Evolutionary conservation across 352 stramenopile species (phyloP), one percentile per base, ranked within the genome.

Genomic region (Phytophthora palmivora): DNA sequence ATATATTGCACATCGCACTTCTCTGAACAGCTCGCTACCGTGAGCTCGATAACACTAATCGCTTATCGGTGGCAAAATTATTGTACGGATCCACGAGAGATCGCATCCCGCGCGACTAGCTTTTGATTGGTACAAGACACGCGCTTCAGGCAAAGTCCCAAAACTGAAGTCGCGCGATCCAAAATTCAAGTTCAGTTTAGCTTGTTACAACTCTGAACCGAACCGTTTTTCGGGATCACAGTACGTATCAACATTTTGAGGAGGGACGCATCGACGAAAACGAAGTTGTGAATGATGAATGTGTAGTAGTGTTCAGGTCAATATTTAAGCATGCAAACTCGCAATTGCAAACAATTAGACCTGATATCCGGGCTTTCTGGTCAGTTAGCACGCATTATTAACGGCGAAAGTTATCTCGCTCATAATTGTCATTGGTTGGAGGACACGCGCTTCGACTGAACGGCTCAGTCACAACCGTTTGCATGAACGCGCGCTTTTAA

Each of bases 111-210:
- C 24, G 37, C 33, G 38, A 63, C 18, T 48, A 45, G 43, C 22
- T 33, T 67, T 51, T 50, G 12, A 55, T 45, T 62, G 44, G 33
- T 0, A 28, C 3, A 11, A 3, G 46, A 6, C 57, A 65, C 57
- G 38, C 12, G 57, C 32, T 12, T 6, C 6, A 11, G 11, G 28
- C 47, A 65, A 47, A 58, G 37, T 44, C 47, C 58, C n/a, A 47
- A 59, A 47, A 11, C 57, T 65, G 57, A 65, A 65, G 37, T 52
- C 21, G 34, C 21, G 34, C n/a, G 32, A 63, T 34, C 43, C 37
- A 28, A 41, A 61, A 44, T 67, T 61, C 58, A 62, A 51, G 42
- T 62, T 54, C 58, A 67, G 49, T 51, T 62, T 61, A 24, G 49
- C 49, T 61, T 49, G 49, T 42, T 26, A 67, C 42, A 6, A 34